A percentile compares a stretch with the other conserved stretches of the same genome.
Conservation (phyloP, 768 basidiomycete species). For the Boletus pseudopeckii region DNA sequence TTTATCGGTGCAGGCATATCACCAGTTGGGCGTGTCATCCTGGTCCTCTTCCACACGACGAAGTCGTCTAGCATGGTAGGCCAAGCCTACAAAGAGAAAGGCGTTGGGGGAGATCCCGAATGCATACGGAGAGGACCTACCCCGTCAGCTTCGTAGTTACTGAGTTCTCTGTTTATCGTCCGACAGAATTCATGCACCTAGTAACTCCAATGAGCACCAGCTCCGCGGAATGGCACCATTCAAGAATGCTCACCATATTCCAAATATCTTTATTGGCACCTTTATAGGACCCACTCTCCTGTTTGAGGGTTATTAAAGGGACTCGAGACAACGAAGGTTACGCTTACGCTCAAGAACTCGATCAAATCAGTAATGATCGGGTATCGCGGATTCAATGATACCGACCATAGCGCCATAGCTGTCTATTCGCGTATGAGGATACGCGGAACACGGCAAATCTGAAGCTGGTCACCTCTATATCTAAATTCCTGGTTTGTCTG, state of each 20-base stretch:
- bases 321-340: neutral
- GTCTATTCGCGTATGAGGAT: constrained; percentile 41
- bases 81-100: constrained; percentile 57
- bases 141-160: constrained; percentile 72
- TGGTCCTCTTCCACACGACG: constrained; percentile 56
- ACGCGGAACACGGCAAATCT: neutral
- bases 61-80: constrained; percentile 81
- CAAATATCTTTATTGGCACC: constrained; percentile 83
- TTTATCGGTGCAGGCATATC: neutral
- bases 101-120: neutral
- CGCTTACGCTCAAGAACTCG: constrained; percentile 59
- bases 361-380: constrained; percentile 63
- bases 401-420: constrained; percentile 72
- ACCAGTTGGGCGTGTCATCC: constrained; percentile 5
- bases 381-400: constrained; percentile 64
- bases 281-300: constrained; percentile 59
- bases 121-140: constrained; percentile 39
- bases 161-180: constrained; percentile 54
- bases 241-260: constrained; percentile 60
- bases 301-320: neutral
- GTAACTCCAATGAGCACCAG: neutral
- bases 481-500: constrained; percentile 72
- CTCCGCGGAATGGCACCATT: neutral
- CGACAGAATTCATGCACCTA: constrained; percentile 78
- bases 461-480: constrained; percentile 63